A percentile compares a stretch with the other conserved stretches of the same genome.
Conservation (phyloP, 768 basidiomycete genomes). For the Amanita rubescens region DNA sequence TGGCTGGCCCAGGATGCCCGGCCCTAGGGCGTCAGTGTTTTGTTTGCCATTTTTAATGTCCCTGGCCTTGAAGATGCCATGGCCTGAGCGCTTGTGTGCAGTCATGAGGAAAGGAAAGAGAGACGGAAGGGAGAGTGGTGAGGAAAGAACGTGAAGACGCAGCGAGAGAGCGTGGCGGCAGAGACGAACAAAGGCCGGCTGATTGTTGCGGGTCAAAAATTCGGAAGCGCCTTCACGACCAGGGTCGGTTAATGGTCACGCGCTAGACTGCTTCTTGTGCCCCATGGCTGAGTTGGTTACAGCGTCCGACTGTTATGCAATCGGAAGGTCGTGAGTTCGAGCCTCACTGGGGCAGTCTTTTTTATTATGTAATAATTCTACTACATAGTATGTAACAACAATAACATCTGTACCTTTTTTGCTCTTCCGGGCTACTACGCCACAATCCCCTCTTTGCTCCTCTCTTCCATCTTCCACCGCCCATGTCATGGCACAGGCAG, state of each 20-base stretch:
- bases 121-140: background rate
- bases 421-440: background rate
- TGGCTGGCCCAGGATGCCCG: too few relatives aligned
- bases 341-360: slow-evolving; percentile 45
- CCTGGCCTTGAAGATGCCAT: background rate
- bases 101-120: background rate
- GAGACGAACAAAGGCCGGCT: background rate
- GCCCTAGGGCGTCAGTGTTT: too few relatives aligned
- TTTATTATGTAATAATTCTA: background rate
- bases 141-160: background rate
- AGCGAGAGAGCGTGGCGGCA: background rate
- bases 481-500: slow-evolving; percentile 61
- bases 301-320: slow-evolving; percentile 74
- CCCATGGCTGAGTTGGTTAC: slow-evolving; percentile 75
- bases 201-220: too few relatives aligned
- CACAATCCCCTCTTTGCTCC: background rate
- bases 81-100: background rate
- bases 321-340: slow-evolving; percentile 69
- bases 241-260: background rate
- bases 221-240: background rate
- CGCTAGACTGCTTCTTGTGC: slow-evolving; percentile 32
- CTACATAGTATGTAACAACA: too few relatives aligned
- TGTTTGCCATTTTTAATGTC: background rate
- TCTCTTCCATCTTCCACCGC: background rate
- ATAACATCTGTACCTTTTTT: background rate